These are phyloP conservation scores for Knufia fluminis DNA, from an alignment of 2,329 filamentous ascomycete species.

Conservation along the genomic window DNA sequence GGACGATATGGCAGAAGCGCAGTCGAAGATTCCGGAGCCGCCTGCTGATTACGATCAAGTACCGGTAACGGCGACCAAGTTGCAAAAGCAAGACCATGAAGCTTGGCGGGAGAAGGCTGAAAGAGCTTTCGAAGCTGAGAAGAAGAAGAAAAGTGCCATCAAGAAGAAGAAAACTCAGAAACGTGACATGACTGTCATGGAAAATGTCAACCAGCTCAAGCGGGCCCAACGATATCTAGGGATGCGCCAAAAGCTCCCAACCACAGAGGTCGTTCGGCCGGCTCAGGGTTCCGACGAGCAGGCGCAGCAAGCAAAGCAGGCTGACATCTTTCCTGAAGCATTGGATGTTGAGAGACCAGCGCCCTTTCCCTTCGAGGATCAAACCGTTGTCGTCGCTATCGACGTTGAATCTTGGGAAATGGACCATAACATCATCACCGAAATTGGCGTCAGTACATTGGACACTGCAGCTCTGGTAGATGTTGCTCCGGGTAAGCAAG, in stretches of 20 bases:
- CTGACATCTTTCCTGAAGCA: conserved; percentile 13
- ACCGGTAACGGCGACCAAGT: conserved; percentile 24
- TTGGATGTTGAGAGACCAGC: conserved; percentile 40
- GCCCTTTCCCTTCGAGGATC: conserved; percentile 41
- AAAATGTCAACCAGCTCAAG: conserved; percentile 47
- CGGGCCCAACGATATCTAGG: conserved; percentile 63
- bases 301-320: background rate
- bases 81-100: conserved; percentile 16
- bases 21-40: conserved; percentile 27
- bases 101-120: conserved; percentile 49
- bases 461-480: conserved; percentile 55
- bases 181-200: conserved; percentile 42
- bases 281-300: background rate
- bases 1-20: conserved; percentile 32
- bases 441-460: conserved; percentile 74
- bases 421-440: conserved; percentile 59
- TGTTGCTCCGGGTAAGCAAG: conserved; percentile 51
- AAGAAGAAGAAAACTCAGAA: conserved; percentile 43
- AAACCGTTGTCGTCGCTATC: conserved; percentile 64
- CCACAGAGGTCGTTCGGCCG: background rate
- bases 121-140: conserved; percentile 41
- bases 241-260: conserved; percentile 38
- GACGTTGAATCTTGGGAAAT: conserved; percentile 77
- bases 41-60: conserved; percentile 21
- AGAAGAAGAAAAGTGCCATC: conserved; percentile 39